Conservation (phyloP, 192 early-diverging fungal species). For the Rhizoclosmatium sp. region DNA sequence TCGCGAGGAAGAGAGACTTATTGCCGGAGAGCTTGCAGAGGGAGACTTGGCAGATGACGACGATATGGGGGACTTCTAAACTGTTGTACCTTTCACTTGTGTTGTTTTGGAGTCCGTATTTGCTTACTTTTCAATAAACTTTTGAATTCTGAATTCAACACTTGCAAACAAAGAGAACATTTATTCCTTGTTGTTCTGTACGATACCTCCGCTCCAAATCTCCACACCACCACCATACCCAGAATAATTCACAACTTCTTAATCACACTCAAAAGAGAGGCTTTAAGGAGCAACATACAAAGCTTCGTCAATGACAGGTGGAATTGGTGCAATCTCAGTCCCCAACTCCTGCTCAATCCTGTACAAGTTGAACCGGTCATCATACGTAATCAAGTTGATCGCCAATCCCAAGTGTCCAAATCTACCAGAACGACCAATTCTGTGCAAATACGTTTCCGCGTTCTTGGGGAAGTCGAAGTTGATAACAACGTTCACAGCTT, state of each 20-base stretch:
- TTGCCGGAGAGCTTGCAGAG: constrained; percentile 92
- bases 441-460: constrained; percentile 98
- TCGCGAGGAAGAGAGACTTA: constrained; percentile 86
- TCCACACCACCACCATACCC: background rate
- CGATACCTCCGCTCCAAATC: background rate
- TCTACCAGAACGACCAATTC: constrained; percentile 96
- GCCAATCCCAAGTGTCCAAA: constrained; percentile 95
- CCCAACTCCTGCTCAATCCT: constrained; percentile 98
- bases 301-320: constrained; percentile 93
- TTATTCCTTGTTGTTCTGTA: no score
- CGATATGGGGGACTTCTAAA: constrained; percentile 57
- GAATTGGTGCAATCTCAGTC: constrained; percentile 98
- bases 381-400: constrained; percentile 98
- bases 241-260: background rate
- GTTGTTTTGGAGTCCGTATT: no score
- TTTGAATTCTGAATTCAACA: no score
- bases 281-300: constrained; percentile 67
- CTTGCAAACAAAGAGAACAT: no score
- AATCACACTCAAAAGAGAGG: background rate
- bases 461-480: constrained; percentile 99
- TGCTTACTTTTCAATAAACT: no score
- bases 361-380: constrained; percentile 98
- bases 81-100: background rate
- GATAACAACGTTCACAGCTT: constrained; percentile 99
- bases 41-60: constrained; percentile 88